Evolutionary conservation across 352 stramenopile species (phyloP).

Genomic region (Phytophthora cryptogea): DNA sequence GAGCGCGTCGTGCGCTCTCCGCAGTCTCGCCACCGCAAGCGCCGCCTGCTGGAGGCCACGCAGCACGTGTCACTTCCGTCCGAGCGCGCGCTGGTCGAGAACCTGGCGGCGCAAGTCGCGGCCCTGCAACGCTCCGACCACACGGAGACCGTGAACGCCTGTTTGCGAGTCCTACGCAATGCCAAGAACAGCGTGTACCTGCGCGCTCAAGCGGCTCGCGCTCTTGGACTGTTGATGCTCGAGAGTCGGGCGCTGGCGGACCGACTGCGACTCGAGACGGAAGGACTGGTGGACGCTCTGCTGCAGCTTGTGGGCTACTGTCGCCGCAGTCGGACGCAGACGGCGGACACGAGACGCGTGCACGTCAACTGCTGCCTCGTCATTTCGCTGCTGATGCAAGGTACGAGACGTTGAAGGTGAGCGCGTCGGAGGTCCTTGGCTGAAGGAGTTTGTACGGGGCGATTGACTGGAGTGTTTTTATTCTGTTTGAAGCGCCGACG

Average conservation of each 20-base stretch:
- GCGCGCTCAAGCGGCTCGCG: slow-evolving; percentile 62
- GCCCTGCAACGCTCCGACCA: slow-evolving; percentile 9
- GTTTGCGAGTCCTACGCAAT: slow-evolving; percentile 56
- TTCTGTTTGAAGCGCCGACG: slow-evolving; percentile 23
- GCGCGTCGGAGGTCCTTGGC: not conserved
- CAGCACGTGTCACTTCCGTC: slow-evolving; percentile 47
- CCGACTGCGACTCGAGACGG: slow-evolving; percentile 60
- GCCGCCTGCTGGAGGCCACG: slow-evolving; percentile 52
- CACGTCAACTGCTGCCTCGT: slow-evolving; percentile 87
- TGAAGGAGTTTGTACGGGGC: not conserved
- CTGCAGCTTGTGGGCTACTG: slow-evolving; percentile 75
- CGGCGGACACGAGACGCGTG: slow-evolving; percentile 61
- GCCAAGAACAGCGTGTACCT: slow-evolving; percentile 73
- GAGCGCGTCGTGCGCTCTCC: slow-evolving; percentile 45
- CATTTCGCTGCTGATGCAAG: slow-evolving; percentile 85
- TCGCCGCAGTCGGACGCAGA: slow-evolving; percentile 47
- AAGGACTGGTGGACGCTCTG: slow-evolving; percentile 74
- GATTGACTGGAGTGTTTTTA: slow-evolving; percentile 3
- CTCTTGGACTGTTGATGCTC: slow-evolving; percentile 67
- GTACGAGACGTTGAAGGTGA: slow-evolving; percentile 30
- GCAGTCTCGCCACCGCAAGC: slow-evolving; percentile 64
- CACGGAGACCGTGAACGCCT: slow-evolving; percentile 29
- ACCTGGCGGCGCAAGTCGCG: slow-evolving; percentile 30
- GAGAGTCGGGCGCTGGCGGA: slow-evolving; percentile 36
- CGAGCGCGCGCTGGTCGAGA: slow-evolving; percentile 42